Conservation (phyloP, 768 basidiomycete species). For the Pseudohyphozyma bogoriensis region DNA sequence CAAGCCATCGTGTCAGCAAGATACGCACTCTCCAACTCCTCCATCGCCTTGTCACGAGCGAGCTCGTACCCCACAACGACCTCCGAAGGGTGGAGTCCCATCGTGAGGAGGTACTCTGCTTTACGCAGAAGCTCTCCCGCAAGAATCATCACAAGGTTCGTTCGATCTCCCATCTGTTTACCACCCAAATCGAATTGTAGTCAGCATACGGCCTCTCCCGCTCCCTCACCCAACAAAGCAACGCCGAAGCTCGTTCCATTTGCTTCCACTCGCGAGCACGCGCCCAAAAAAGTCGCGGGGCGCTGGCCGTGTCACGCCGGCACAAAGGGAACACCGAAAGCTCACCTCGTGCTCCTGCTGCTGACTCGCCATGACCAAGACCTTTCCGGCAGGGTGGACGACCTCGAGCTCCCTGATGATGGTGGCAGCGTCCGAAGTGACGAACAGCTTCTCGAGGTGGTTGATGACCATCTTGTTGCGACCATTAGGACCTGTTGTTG, state of each 20-base stretch:
- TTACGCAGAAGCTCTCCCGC: constrained; percentile 91
- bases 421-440: constrained; percentile 97
- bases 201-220: not conserved
- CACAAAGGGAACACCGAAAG: not conserved
- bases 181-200: not conserved
- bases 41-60: constrained; percentile 67
- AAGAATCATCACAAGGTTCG: constrained; percentile 88
- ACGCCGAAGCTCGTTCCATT: not conserved
- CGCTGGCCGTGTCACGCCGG: not conserved
- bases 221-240: not conserved
- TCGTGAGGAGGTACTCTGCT: constrained; percentile 79
- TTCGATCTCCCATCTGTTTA: constrained; percentile 89
- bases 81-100: constrained; percentile 96
- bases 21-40: constrained; percentile 78
- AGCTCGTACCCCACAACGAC: constrained; percentile 91
- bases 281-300: no score
- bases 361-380: constrained; percentile 98
- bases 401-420: constrained; percentile 97
- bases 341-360: constrained; percentile 85
- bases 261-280: no score
- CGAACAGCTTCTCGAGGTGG: constrained; percentile 87
- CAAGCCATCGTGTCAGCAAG: not conserved
- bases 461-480: constrained; percentile 97
- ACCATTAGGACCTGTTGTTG: constrained; percentile 47
- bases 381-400: constrained; percentile 93